Conservation (phyloP, 345 rosid species). For the Excoecaria cochinchinensis region DNA sequence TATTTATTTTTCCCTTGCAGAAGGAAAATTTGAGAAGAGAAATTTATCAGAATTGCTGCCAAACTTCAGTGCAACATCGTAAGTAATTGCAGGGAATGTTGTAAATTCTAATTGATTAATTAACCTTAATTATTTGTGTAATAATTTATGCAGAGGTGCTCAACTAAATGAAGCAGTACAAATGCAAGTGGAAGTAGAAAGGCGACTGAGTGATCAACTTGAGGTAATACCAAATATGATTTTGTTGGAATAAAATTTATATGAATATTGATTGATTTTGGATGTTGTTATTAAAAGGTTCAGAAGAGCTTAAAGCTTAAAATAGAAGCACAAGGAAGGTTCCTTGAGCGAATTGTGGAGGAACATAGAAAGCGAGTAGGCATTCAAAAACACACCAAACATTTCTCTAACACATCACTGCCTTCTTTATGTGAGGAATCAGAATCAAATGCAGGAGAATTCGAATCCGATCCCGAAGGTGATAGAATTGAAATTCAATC, state of each 20-base stretch:
- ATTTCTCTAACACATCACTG: slow-evolving; percentile 12
- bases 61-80: slow-evolving; percentile 53
- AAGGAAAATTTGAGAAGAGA: slow-evolving; percentile 49
- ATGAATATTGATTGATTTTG: neutral
- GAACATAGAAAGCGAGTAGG: slow-evolving; percentile 25
- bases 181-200: slow-evolving; percentile 45
- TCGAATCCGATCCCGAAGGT: too few relatives aligned
- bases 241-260: too few relatives aligned
- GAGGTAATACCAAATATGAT: slow-evolving; percentile 32
- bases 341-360: slow-evolving; percentile 40
- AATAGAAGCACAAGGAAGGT: slow-evolving; percentile 57
- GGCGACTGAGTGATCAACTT: slow-evolving; percentile 36
- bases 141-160: slow-evolving; percentile 36
- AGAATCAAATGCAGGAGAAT: too few relatives aligned
- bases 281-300: slow-evolving; percentile 27
- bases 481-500: too few relatives aligned
- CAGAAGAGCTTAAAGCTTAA: slow-evolving; percentile 52
- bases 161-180: slow-evolving; percentile 55
- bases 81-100: slow-evolving; percentile 8
- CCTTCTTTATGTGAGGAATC: too few relatives aligned
- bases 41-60: slow-evolving; percentile 55
- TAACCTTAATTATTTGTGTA: too few relatives aligned
- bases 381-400: slow-evolving; percentile 21
- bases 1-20: slow-evolving; percentile 21
- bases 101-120: neutral